Evolutionary conservation across 23 red algal species (phyloP), one percentile per base, ranked within the genome.

Genomic region (Gracilaria vermiculophylla): DNA sequence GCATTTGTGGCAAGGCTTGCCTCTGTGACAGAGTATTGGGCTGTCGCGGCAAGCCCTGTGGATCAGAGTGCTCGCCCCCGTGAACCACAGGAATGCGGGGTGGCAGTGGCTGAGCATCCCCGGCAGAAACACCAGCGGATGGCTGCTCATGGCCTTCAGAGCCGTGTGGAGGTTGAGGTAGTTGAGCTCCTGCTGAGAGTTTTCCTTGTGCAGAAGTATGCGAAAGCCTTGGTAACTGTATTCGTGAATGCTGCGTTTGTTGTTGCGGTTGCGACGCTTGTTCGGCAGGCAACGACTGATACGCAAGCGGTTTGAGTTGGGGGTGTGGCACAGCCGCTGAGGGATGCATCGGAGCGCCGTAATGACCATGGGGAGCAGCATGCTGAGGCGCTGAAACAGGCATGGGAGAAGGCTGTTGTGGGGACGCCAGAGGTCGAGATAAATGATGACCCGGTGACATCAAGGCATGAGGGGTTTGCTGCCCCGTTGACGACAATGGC

Each of bases 1-100:
- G 73, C 21, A 77, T 77, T 56, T 77, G 73, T 40, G 73, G 73
- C 47, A 77, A 17, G 2, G 73, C 23, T 56, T 77, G 73, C 24
- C 39, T 55, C 48, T 21, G 73, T 28, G 73, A 47, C 24, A 77
- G 44, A 35, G 12, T 56, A 25, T 7, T 49, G n/a, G 43, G 29
- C 37, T 53, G 73, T 11, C 32, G 64, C 17, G 64, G 64, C 15
- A 70, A 3, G 64, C 35, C 20, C 20, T n/a, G 73, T 25, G 35
- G 44, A 7, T 53, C 45, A 4, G 73, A 37, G 27, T 2, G 15
- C 1, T 16, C 48, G 29, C 24, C 32, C 36, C 28, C 47, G 28
- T 15, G 73, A 55, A 24, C 29, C 14, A 35, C 25, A 34, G 35
- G 73, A 17, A 12, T 43, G 13, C 33, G 25, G 7, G 66, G 15